Base-by-base conservation (phyloP, 2,329 filamentous ascomycete species). In the Trichophyton verrucosum region DNA sequence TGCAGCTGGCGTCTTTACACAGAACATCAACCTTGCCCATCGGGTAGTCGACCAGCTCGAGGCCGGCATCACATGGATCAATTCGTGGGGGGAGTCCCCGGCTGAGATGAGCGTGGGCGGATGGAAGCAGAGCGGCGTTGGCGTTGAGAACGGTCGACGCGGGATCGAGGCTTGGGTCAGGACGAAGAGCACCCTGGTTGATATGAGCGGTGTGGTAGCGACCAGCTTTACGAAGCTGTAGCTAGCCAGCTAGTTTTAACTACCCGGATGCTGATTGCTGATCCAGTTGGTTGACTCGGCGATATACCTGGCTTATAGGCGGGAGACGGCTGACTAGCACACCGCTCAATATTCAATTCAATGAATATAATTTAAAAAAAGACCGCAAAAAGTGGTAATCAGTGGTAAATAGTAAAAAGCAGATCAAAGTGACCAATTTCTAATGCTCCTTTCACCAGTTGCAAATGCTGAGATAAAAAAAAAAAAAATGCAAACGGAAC, bases 101-200 rank as follows among this genome's bases (percentile, higher is more conserved):
- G 89, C 91, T 0, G 90, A 95, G 78, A 95, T 95, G 91, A 87
- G 87, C 1, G 90, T 95, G 0, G 90, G 90, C 8, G 90, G 90
- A 0, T 95, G 90, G 91, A 95, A 95, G 78, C 81, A 88, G 80
- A 95, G 89, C 70, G 91, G 91, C 38, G 76, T 95, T 8, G 90
- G 90, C 0, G 85, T 95, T 1, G 90, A 95, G 79, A 96, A 96
- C 72, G 91, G 90, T 2, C 79, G 84, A 62, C 83, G 82, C 68
- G 90, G 90, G 0, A 80, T 96, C 60, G 86, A 88, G 73, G 86
- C 88, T 2, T 96, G 91, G 86, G 82, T 91, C 59, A 80, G 84
- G 75, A 94, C 91, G 67, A 95, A 94, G 80, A 95, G 89, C 74
- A 95, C 89, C 1, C 74, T 95, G 33, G 86, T 95, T 1, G 90